Conservation (phyloP, 371 early-diverging fungal genomes). For the Fennellomyces sp. region DNA sequence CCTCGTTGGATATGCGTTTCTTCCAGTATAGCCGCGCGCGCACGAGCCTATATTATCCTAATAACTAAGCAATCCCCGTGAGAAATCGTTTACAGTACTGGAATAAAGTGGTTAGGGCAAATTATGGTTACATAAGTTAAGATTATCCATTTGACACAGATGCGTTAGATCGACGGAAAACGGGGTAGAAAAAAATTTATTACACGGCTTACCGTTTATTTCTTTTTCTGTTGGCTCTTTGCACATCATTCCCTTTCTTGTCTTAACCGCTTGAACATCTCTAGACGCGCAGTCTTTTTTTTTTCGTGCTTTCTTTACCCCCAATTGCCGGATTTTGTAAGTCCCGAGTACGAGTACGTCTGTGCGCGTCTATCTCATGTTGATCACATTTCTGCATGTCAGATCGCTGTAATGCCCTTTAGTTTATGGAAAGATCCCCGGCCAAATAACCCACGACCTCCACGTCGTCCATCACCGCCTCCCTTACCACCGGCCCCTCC, state of each 20-base stretch:
- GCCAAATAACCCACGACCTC: conserved; percentile 16
- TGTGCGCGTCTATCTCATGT: too few species aligned
- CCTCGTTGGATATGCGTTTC: too few species aligned
- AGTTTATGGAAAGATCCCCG: conserved; percentile 6
- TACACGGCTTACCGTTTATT: neutral
- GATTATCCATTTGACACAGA: too few species aligned
- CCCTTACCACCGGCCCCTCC: neutral
- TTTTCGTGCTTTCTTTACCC: neutral
- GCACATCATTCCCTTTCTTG: conserved; percentile 14
- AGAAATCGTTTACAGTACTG: too few species aligned
- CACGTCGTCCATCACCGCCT: conserved; percentile 3
- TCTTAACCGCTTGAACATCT: neutral
- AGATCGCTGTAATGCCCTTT: neutral
- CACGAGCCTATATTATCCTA: neutral
- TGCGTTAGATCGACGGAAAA: neutral
- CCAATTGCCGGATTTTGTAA: conserved; percentile 3
- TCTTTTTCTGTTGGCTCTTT: conserved; percentile 5
- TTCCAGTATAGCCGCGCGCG: too few species aligned
- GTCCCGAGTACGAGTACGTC: too few species aligned
- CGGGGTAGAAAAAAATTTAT: conserved; percentile 3
- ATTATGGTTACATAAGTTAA: neutral
- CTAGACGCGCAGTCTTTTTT: neutral
- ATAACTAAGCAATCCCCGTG: neutral
- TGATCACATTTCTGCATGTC: neutral
- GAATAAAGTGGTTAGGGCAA: neutral